phyloP scores from a whole-genome alignment of 352 stramenopile species.

The Phytopythium delawarense region DNA sequence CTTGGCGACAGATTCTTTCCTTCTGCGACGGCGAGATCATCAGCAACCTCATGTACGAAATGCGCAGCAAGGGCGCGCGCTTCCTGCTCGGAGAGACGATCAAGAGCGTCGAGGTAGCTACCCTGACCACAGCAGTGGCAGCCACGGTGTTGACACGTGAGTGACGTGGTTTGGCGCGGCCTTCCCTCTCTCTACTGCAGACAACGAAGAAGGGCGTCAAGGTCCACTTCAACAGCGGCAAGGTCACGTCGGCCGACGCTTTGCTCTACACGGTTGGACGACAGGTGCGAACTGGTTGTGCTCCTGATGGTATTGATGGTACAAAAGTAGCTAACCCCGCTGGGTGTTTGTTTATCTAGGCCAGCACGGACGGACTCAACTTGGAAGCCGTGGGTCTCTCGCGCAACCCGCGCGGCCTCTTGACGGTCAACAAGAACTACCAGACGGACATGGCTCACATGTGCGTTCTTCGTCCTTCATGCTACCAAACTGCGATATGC shows the following conservation, averaged over 20 bases:
- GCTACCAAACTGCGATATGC: not conserved
- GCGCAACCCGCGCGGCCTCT: conserved; percentile 71
- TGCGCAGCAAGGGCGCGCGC: conserved; percentile 84
- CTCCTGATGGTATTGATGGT: too few species aligned
- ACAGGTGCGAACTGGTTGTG: conserved; percentile 25
- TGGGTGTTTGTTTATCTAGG: conserved; percentile 12
- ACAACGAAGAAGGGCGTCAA: conserved; percentile 54
- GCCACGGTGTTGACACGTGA: too few species aligned
- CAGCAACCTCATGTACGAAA: conserved; percentile 85
- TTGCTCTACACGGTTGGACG: conserved; percentile 80
- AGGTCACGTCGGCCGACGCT: conserved; percentile 63
- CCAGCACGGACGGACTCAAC: conserved; percentile 78
- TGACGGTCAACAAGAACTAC: conserved; percentile 87
- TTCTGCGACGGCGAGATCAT: conserved; percentile 88
- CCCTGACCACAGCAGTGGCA: too few species aligned
- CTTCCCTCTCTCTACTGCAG: conserved; percentile 10
- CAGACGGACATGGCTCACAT: conserved; percentile 83
- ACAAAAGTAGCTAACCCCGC: not conserved
- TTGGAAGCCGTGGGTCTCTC: conserved; percentile 76
- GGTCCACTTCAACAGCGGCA: conserved; percentile 74
- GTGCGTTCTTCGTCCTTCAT: conserved; percentile 17
- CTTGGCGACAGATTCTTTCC: conserved; percentile 50
- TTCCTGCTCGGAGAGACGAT: conserved; percentile 84
- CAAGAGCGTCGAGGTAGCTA: conserved; percentile 54
- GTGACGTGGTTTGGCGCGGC: not conserved